Evolutionary conservation across 192 early-diverging fungal species (phyloP).

Genomic region (Coemansia umbellata): DNA sequence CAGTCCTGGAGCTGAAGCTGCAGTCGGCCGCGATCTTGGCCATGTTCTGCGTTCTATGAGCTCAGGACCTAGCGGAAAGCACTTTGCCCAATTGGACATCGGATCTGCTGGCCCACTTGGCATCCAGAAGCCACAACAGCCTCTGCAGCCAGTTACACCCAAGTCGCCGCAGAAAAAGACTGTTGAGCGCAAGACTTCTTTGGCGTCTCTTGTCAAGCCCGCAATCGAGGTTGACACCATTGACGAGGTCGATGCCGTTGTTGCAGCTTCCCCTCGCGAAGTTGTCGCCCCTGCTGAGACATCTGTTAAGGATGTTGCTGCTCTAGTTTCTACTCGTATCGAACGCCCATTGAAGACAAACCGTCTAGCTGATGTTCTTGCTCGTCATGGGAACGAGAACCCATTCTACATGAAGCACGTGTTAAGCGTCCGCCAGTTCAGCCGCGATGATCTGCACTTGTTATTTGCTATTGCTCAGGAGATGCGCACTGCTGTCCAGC

Average conservation of each 20-base stretch:
- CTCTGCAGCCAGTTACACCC: neutral
- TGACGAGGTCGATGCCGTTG: constrained; percentile 17
- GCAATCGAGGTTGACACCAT: constrained; percentile 9
- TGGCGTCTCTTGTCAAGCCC: neutral
- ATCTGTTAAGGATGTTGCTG: neutral
- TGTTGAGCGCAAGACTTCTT: constrained; percentile 1
- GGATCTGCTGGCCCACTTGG: constrained; percentile 8
- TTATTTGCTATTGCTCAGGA: constrained; percentile 96
- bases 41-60: constrained; percentile 39
- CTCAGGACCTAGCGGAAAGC: constrained; percentile 42
- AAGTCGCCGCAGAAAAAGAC: constrained; percentile 2
- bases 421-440: constrained; percentile 85
- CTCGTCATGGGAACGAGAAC: constrained; percentile 42
- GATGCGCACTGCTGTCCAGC: constrained; percentile 92
- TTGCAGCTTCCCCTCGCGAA: neutral
- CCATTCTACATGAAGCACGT: constrained; percentile 96
- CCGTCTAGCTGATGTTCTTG: constrained; percentile 42
- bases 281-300: neutral
- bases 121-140: constrained; percentile 12
- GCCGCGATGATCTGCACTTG: constrained; percentile 87
- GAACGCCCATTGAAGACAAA: constrained; percentile 16
- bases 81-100: constrained; percentile 17
- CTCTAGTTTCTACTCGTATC: neutral
- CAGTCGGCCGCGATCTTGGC: constrained; percentile 52
- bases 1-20: constrained; percentile 17